These are phyloP conservation scores for Mytilinidion resinicola DNA, from an alignment of 495 filamentous ascomycete species.

Conservation along the genomic window DNA sequence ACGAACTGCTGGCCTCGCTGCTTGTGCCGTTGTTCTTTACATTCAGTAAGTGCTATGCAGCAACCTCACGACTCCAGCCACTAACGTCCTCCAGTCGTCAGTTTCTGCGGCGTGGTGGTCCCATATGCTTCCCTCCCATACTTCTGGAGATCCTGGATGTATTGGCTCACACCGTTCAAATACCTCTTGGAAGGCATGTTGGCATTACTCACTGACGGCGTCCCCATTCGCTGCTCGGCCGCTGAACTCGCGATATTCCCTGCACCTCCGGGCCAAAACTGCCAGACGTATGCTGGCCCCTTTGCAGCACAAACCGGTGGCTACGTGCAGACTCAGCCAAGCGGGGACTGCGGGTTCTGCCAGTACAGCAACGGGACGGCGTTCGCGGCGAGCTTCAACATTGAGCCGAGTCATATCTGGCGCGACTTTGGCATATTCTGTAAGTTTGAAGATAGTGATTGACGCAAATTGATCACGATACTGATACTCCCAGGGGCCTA, in stretches of 20 bases:
- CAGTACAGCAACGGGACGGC: conserved; percentile 35
- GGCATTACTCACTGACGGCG: conserved; percentile 43
- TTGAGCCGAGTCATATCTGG: conserved; percentile 30
- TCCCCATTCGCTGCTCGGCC: conserved; percentile 40
- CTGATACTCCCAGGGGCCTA: conserved; percentile 16
- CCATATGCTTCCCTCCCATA: conserved; percentile 44
- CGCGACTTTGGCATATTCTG: conserved; percentile 35
- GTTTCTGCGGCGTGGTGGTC: conserved; percentile 58
- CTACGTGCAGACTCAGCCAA: conserved; percentile 31
- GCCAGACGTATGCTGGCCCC: conserved; percentile 42
- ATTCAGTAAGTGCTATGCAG: conserved; percentile 29
- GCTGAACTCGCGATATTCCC: conserved; percentile 49
- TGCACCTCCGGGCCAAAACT: conserved; percentile 46
- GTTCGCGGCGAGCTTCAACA: conserved; percentile 36
- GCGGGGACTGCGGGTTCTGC: conserved; percentile 36
- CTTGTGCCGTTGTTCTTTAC: conserved; percentile 51
- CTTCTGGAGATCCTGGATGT: conserved; percentile 53
- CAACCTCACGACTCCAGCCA: neutral
- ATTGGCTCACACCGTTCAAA: conserved; percentile 48
- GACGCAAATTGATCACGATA: neutral
- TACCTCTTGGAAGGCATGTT: conserved; percentile 53
- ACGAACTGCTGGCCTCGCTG: conserved; percentile 63
- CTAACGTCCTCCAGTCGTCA: conserved; percentile 36
- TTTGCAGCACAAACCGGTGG: conserved; percentile 32
- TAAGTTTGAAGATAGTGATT: conserved; percentile 3